A percentile compares a stretch with the other conserved stretches of the same genome.
phyloP scores from a whole-genome alignment of 495 filamentous ascomycete species.

The Podospora comata region DNA sequence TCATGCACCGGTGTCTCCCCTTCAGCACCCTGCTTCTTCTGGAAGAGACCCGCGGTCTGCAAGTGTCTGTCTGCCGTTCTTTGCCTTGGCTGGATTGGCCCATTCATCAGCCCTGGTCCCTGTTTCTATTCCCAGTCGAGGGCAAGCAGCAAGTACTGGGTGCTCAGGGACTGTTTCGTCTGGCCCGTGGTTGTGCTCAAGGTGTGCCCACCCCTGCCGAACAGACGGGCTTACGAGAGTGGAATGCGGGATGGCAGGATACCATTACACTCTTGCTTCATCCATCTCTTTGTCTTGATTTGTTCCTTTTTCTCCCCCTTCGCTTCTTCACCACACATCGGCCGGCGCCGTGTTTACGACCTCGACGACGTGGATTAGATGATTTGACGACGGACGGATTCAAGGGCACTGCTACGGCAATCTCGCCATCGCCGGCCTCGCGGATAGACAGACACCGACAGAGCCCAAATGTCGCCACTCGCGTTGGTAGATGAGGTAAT shows the following conservation, averaged over 20 bases:
- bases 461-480: conserved; percentile 36
- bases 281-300: conserved; percentile 23
- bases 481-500: conserved; percentile 31
- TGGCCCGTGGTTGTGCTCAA: conserved; percentile 38
- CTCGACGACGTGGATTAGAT: conserved; percentile 43
- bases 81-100: conserved; percentile 15
- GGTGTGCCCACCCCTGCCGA: conserved; percentile 25
- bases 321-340: conserved; percentile 34
- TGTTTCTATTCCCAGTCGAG: conserved; percentile 40
- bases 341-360: conserved; percentile 31
- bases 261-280: conserved; percentile 30
- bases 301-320: conserved; percentile 21
- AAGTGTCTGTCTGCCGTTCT: not conserved
- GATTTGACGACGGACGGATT: conserved; percentile 42
- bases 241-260: conserved; percentile 16
- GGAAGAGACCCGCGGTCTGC: conserved; percentile 18
- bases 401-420: conserved; percentile 42
- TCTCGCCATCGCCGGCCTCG: conserved; percentile 45
- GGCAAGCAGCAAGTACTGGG: conserved; percentile 29
- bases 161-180: conserved; percentile 48
- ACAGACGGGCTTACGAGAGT: not conserved
- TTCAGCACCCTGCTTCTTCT: conserved; percentile 22
- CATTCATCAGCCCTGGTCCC: conserved; percentile 30
- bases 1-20: conserved; percentile 21
- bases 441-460: conserved; percentile 23